Percentiles rank a stretch among this genome's conserved stretches.
Conservation (phyloP, 345 rosid species). For the Brassica nigra region DNA sequence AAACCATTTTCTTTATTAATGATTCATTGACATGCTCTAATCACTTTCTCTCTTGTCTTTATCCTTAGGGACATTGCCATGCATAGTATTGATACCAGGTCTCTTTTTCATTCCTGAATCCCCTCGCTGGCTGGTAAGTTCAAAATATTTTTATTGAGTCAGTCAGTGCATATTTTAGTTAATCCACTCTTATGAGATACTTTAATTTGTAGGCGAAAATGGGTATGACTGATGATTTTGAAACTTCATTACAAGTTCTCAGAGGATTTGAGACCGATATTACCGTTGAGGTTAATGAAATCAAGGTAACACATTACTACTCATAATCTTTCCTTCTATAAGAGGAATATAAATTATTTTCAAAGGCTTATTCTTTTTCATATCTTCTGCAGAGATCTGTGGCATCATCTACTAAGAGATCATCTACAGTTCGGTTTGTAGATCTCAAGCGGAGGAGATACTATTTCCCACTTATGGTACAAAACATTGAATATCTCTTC, state of each 20-base stretch:
- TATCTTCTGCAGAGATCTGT: conserved; percentile 66
- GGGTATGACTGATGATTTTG: conserved; percentile 99
- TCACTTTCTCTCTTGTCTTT: background rate
- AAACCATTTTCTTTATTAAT: background rate
- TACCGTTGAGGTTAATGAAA: conserved; percentile 89
- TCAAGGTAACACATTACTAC: conserved; percentile 61
- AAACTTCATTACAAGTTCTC: conserved; percentile 96
- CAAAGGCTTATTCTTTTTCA: conserved; percentile 8
- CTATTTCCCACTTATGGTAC: conserved; percentile 92
- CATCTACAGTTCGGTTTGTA: conserved; percentile 67
- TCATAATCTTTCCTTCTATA: background rate
- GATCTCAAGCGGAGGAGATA: conserved; percentile 91
- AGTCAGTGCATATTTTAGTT: background rate
- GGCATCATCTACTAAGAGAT: conserved; percentile 67
- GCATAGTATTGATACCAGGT: conserved; percentile 83
- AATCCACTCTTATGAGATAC: conserved; percentile 7
- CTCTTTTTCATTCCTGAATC: conserved; percentile 98
- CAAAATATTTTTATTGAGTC: background rate
- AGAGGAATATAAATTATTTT: background rate
- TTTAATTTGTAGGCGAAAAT: conserved; percentile 76
- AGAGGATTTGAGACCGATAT: conserved; percentile 96
- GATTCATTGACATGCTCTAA: background rate
- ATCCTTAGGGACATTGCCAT: conserved; percentile 78
- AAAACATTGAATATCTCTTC: conserved; percentile 1
- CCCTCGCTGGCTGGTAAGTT: conserved; percentile 94